Conservation (phyloP, 2,329 filamentous ascomycete genomes). For the Phialocephala subalpina region DNA sequence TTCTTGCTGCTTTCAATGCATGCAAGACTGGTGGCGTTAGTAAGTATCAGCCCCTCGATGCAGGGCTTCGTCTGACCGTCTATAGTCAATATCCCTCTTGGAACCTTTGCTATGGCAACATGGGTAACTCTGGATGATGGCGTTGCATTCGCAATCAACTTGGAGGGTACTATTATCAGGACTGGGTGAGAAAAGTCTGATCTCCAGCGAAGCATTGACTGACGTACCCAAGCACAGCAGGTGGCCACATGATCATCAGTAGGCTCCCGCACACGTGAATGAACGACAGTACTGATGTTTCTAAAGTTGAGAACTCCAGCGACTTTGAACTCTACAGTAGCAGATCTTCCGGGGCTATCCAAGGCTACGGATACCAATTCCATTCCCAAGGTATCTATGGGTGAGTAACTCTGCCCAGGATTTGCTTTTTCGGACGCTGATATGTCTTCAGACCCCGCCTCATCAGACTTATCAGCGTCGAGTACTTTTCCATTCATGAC, state of each 20-base stretch:
- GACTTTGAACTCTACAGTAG: conserved; percentile 63
- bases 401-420: conserved; percentile 32
- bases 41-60: neutral
- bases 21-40: conserved; percentile 51
- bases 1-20: conserved; percentile 51
- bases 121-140: conserved; percentile 59
- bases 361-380: conserved; percentile 59
- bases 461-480: conserved; percentile 32
- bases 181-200: conserved; percentile 46
- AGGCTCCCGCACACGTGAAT: neutral
- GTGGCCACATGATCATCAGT: conserved; percentile 62
- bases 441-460: conserved; percentile 39
- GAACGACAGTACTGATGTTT: neutral
- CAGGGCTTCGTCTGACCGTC: neutral
- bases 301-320: conserved; percentile 49
- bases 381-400: conserved; percentile 40
- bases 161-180: conserved; percentile 60
- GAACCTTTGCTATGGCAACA: conserved; percentile 57
- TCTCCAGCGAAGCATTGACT: neutral
- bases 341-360: conserved; percentile 58
- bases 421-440: conserved; percentile 2
- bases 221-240: conserved; percentile 38
- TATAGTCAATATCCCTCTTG: conserved; percentile 35
- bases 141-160: conserved; percentile 56
- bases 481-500: conserved; percentile 37